Percentiles rank a stretch among this genome's conserved stretches.
phyloP scores from a whole-genome alignment of 495 filamentous ascomycete genomes.

The Aspergillus homomorphus region DNA sequence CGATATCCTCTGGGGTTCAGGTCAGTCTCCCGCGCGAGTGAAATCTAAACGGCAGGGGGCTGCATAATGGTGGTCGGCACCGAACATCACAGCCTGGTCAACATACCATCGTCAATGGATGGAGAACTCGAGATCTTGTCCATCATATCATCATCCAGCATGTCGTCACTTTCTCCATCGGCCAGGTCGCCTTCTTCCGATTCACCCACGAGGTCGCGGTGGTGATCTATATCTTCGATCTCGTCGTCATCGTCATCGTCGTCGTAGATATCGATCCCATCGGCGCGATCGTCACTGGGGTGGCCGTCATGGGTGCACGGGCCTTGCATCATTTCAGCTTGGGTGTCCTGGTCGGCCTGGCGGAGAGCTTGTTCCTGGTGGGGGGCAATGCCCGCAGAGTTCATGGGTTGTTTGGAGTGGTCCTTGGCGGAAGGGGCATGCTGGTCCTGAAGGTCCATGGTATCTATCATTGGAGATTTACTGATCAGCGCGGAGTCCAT shows the following conservation, averaged over 20 bases:
- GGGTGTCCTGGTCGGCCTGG: constrained; percentile 70
- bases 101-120: constrained; percentile 98
- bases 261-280: constrained; percentile 45
- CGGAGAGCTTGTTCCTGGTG: constrained; percentile 83
- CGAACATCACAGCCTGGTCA: constrained; percentile 1
- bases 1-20: constrained; percentile 80
- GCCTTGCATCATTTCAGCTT: constrained; percentile 59
- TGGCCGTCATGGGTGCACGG: constrained; percentile 43
- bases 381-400: constrained; percentile 63
- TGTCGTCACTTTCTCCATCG: constrained; percentile 72
- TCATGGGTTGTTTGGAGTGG: constrained; percentile 56
- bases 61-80: neutral
- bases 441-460: constrained; percentile 88
- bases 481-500: neutral
- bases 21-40: constrained; percentile 58
- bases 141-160: constrained; percentile 85
- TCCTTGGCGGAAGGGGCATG: constrained; percentile 79
- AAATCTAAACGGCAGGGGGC: neutral
- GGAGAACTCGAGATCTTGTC: constrained; percentile 98
- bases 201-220: constrained; percentile 36
- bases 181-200: constrained; percentile 61
- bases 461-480: constrained; percentile 55
- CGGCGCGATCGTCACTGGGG: constrained; percentile 43
- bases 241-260: constrained; percentile 38
- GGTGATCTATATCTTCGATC: constrained; percentile 34